A percentile compares a stretch with the other conserved stretches of the same genome.
These are phyloP conservation scores for Didymella pomorum DNA, from an alignment of 2,329 filamentous ascomycete species.

Conservation along the genomic window DNA sequence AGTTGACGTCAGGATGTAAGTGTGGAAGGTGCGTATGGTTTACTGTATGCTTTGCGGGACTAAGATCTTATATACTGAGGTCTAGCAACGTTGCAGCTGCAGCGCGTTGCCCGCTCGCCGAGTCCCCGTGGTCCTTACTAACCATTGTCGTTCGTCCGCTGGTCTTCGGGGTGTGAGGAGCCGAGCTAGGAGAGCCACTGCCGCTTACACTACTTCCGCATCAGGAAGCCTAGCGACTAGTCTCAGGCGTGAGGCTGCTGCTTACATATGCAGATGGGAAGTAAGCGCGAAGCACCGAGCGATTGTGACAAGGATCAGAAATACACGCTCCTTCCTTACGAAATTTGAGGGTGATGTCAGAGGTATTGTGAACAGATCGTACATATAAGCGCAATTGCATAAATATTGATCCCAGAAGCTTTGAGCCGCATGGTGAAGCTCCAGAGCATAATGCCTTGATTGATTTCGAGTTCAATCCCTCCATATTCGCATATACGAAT, in stretches of 20 bases:
- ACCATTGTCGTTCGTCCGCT: constrained; percentile 2
- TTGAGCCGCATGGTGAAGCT: not conserved
- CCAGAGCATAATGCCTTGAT: not conserved
- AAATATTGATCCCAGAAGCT: not conserved
- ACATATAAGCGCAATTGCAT: not conserved
- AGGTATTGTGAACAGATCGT: too few relatives aligned
- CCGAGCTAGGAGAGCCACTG: constrained; percentile 5
- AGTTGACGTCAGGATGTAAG: constrained; percentile 4
- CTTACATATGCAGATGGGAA: not conserved
- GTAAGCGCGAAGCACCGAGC: not conserved
- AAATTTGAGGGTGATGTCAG: too few relatives aligned
- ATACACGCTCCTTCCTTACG: too few relatives aligned
- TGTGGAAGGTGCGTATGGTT: not conserved
- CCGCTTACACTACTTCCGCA: constrained; percentile 1
- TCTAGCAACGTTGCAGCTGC: not conserved
- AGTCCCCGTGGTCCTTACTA: not conserved
- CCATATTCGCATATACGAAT: not conserved
- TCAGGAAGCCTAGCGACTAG: constrained; percentile 1
- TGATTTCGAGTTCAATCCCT: not conserved
- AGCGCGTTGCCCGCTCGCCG: not conserved
- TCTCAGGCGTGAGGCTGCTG: not conserved
- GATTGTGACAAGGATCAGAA: not conserved
- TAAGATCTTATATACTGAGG: not conserved
- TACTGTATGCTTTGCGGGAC: not conserved
- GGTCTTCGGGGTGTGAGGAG: constrained; percentile 14